Evolutionary conservation across 1,284 basidiomycete species (phyloP), one percentile per base, ranked within the genome.

Genomic region (Xerocomus nothofagi): DNA sequence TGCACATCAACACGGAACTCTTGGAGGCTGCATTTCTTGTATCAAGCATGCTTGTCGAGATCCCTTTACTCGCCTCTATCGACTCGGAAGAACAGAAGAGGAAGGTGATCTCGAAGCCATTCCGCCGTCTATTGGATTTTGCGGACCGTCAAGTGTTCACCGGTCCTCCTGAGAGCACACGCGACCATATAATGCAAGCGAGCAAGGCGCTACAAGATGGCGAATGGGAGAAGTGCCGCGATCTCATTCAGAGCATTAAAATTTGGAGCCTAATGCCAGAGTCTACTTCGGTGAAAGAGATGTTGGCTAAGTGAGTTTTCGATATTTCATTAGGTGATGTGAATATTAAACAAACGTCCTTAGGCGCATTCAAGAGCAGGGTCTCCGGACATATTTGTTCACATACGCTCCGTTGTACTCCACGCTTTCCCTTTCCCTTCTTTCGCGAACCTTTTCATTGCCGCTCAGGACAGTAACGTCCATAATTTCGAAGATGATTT

Each of bases 141-240:
- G 95, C 96, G 4, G 97, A 99, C 68, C 85, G 95, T 37, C 95
- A 98, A 72, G 90, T 98, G 10, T 99, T 99, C 73, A 95, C 93
- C 36, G 97, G 97, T 15, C 97, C 97, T 3, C 97, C 97, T 26
- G 97, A 99, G 74, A 98, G 93, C 70, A 99, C 96, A 44, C 78
- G 96, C 37, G 97, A 99, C 69, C 96, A 99, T 71, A 96, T 99
- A 70, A 98, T 99, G 92, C 96, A 98, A 72, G 97, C 97, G 5
- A 91, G 90, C 72, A 97, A 95, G 74, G 95, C 97, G 5, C 73
- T 99, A 48, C 94, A 98, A 73, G 86, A 90, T 56, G 96, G 97
- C 41, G 93, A 99, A 63, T 99, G 97, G 97, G 90, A 96, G 70
- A 86, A 88, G 65, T 97, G 93, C 65, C 83, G 89, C 46, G 93